Base-by-base conservation (phyloP, 2,329 filamentous ascomycete species). In the Epichloe aotearoae region DNA sequence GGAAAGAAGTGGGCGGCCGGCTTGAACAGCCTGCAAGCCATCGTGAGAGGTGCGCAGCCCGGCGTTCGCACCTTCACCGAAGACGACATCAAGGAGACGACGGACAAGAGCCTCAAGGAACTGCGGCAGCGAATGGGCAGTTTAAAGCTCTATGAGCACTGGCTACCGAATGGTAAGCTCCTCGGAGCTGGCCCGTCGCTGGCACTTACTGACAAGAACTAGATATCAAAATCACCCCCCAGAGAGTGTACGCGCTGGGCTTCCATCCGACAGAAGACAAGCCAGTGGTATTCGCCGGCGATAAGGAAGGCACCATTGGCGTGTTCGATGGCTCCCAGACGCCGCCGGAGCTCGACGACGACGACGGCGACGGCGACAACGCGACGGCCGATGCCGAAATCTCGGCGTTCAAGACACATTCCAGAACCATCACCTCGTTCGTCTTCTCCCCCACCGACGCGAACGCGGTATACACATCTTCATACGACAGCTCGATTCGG, bases 201-300 rank as follows among this genome's bases (percentile, higher is more conserved):
- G 20, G 5, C 39, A 11, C 23, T 46, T 17, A 39, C 46, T 43
- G 20, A 38, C 23, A n/a, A 14, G 3, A 3, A 3, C 4, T 57
- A 88, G 87, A 87, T 49, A 93, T 96, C 60, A 97, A 96, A 63
- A 83, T 96, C 46, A 91, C 86, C 90, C 20, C 89, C 0, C 88
- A 95, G 58, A 73, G 91, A 49, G 78, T 95, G 12, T 98, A 97
- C 62, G 77, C 86, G 0, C 80, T 97, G 59, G 82, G 84, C 0
- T 91, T 98, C 58, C 93, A 98, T 60, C 93, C 93, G 0, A 90
- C 83, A 0, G 74, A 82, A 52, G 82, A 90, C 3, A 97, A 97
- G 60, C 82, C 90, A 0, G 73, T 98, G 3, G 77, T 97, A 1
- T 94, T 98, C 62, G 91, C 91, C 0, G 91, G 91, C 11, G 93